Conservation (phyloP, 2,329 filamentous ascomycete species). For the Chrysoporthe puriensis region DNA sequence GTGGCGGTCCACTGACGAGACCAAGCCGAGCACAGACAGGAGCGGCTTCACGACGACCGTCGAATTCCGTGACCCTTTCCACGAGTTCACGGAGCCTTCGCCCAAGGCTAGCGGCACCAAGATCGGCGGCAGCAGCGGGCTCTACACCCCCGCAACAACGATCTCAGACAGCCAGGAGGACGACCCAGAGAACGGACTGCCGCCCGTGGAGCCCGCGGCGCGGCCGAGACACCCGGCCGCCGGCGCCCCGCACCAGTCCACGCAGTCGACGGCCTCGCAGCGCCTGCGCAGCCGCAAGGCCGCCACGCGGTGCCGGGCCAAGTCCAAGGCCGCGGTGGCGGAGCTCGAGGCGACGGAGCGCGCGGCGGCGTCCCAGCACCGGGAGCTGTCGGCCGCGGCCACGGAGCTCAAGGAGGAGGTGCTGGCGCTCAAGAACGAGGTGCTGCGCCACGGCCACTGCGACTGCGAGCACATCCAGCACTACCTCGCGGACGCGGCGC, state of each 20-base stretch:
- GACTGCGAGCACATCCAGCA: slow-evolving; percentile 35
- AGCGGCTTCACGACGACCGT: too few relatives aligned
- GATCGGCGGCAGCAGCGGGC: too few relatives aligned
- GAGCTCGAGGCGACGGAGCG: slow-evolving; percentile 33
- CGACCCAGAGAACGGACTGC: too few relatives aligned
- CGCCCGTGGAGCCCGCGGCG: too few relatives aligned
- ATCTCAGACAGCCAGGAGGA: too few relatives aligned
- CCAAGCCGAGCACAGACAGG: too few relatives aligned
- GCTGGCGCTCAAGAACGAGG: slow-evolving; percentile 37
- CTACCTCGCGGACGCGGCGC: slow-evolving; percentile 35
- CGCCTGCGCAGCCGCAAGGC: slow-evolving; percentile 37
- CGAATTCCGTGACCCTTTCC: too few relatives aligned
- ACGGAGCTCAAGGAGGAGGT: slow-evolving; percentile 36
- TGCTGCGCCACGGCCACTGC: slow-evolving; percentile 37
- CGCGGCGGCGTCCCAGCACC: slow-evolving; percentile 29
- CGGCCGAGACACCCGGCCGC: too few relatives aligned
- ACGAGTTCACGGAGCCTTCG: too few relatives aligned
- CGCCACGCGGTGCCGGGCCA: slow-evolving; percentile 38
- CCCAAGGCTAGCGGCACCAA: too few relatives aligned
- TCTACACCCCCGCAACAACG: too few relatives aligned
- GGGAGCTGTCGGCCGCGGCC: slow-evolving; percentile 30
- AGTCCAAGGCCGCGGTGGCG: slow-evolving; percentile 34
- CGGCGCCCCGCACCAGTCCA: neutral
- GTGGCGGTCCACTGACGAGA: neutral
- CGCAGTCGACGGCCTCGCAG: slow-evolving; percentile 7